Base-by-base conservation (phyloP, 306 rosid genomes). In the Pyrus bretschneideri region DNA sequence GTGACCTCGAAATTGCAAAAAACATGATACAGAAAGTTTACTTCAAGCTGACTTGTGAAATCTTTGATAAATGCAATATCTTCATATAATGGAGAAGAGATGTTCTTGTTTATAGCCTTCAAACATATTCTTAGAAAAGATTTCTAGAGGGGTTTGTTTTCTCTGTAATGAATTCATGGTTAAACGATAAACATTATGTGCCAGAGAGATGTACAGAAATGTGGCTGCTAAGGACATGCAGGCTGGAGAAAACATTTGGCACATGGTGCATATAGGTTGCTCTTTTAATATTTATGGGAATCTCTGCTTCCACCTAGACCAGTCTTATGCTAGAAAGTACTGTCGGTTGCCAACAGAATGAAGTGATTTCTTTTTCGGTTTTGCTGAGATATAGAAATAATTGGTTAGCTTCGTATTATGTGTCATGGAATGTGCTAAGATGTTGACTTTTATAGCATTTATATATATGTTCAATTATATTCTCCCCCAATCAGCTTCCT, bases 121-220 rank as follows among this genome's bases (percentile, higher is more conserved):
- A 96, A 95, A 80, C 99, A 89, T 88, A 96, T 96, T 80, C 99
- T 91, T 80, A 96, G 98, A 83, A 92, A 96, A 29, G 97, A 95
- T 84, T 92, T 91, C 82, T 89, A 96, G 85, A 88, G 97, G 85
- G 97, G 99, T 55, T 90, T 95, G 81, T 92, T 95, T 92, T 97
- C 97, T 49, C 79, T 92, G 83, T 58, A 14, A 33, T 55, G 38
- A 29, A 21, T 65, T 51, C 19, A 14, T 54, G 64, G 15, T 6
- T 27, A 59, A 54, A 52, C 38, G 21, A 5, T 52, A 52, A 31
- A 21, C 30, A 71, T 21, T 30, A 51, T 30, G 45, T 30, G 29
- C 54, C 11, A 18, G 27, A 69, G 57, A 68, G 57, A 42, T 70
- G 27, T 8, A 51, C 46, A 51, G 6, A 71, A 18, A 30, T 18